phyloP scores from a whole-genome alignment of 768 basidiomycete species.

The Obba rivulosa region DNA sequence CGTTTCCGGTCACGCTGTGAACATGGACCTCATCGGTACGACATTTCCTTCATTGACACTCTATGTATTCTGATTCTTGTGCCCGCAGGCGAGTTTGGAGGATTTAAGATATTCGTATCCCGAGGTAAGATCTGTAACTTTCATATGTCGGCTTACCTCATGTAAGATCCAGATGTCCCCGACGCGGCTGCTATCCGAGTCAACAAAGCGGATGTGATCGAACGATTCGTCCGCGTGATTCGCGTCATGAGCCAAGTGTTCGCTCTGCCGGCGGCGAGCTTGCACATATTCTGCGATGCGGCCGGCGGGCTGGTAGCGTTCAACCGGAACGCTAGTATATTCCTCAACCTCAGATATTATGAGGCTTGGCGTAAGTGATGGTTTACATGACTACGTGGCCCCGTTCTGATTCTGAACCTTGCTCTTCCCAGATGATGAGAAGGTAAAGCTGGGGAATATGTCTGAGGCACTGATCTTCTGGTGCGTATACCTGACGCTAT shows the following conservation, averaged over 20 bases:
- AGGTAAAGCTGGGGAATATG: conserved; percentile 49
- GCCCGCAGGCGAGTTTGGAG: conserved; percentile 50
- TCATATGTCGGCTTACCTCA: background rate
- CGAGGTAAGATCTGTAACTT: conserved; percentile 38
- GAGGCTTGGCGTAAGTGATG: conserved; percentile 81
- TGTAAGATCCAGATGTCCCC: conserved; percentile 44
- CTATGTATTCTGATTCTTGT: conserved; percentile 1
- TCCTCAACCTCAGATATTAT: conserved; percentile 82
- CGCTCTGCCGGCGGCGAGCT: conserved; percentile 59
- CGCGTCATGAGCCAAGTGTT: conserved; percentile 65
- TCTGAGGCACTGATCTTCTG: conserved; percentile 76
- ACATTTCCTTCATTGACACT: conserved; percentile 6
- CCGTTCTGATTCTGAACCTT: background rate
- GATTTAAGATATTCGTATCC: conserved; percentile 57
- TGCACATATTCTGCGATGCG: conserved; percentile 86
- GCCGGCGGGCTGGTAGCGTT: conserved; percentile 86
- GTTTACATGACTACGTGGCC: no score
- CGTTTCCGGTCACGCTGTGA: conserved; percentile 55
- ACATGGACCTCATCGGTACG: conserved; percentile 60
- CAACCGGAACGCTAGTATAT: conserved; percentile 84
- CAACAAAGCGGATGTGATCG: conserved; percentile 50
- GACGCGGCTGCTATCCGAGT: conserved; percentile 44
- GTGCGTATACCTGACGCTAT: conserved; percentile 31
- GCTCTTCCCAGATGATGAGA: conserved; percentile 56
- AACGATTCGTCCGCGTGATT: conserved; percentile 71